Evolutionary conservation across 441 rosid species (phyloP).

Genomic region (Mallotus repandus): DNA sequence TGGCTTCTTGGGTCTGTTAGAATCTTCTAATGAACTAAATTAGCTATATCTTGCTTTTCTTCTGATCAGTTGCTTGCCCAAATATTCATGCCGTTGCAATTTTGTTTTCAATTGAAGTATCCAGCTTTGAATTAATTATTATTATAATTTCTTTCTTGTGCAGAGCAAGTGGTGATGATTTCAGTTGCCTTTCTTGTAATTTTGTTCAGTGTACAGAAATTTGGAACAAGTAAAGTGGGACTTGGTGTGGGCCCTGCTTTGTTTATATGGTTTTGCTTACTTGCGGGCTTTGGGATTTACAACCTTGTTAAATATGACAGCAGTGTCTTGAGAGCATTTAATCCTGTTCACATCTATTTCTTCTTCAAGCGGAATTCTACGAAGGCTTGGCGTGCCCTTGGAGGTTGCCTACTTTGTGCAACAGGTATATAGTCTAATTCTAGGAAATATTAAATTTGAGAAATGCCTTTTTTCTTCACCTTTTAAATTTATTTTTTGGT

Average conservation of each 20-base stretch:
- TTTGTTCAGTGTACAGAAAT: slow-evolving; percentile 94
- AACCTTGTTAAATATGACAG: slow-evolving; percentile 75
- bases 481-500: neutral
- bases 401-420: slow-evolving; percentile 97
- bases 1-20: neutral
- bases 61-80: neutral
- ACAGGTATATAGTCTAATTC: slow-evolving; percentile 54
- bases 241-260: slow-evolving; percentile 92
- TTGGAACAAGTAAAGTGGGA: slow-evolving; percentile 98
- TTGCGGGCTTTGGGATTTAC: slow-evolving; percentile 83
- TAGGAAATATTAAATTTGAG: neutral
- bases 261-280: slow-evolving; percentile 92
- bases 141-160: slow-evolving; percentile 36
- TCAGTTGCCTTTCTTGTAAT: slow-evolving; percentile 87
- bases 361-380: slow-evolving; percentile 83
- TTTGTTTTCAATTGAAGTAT: neutral
- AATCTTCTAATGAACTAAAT: neutral
- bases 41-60: slow-evolving; percentile 2
- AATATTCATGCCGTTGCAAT: slow-evolving; percentile 10
- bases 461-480: neutral
- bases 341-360: slow-evolving; percentile 83
- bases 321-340: slow-evolving; percentile 80
- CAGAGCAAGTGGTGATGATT: slow-evolving; percentile 93
- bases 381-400: slow-evolving; percentile 91
- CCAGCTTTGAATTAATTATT: slow-evolving; percentile 29